Evolutionary conservation across 768 basidiomycete species (phyloP).

Genomic region (Sarcodon aspratus): DNA sequence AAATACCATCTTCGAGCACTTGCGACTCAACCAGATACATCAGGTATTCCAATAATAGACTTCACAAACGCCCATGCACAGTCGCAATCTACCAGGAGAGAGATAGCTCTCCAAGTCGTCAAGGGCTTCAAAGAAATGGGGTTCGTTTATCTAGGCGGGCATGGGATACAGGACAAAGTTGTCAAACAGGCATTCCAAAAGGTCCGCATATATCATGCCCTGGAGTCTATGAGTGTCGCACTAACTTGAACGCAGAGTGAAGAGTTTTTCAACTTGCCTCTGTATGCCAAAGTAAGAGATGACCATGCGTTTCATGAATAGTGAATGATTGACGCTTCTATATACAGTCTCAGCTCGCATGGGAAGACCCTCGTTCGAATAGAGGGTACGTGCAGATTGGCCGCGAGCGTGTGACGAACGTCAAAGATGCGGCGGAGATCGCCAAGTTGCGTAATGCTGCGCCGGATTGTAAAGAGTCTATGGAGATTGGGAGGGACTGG

Average conservation of each 20-base stretch:
- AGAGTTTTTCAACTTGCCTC: constrained; percentile 60
- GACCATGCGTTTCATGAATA: background rate
- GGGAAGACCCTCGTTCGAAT: constrained; percentile 81
- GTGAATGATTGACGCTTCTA: background rate
- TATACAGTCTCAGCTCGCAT: constrained; percentile 47
- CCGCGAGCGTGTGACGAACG: constrained; percentile 74
- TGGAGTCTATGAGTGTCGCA: background rate
- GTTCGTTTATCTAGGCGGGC: constrained; percentile 67
- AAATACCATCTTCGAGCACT: too few species aligned
- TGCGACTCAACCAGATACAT: background rate
- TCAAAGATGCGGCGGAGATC: constrained; percentile 60
- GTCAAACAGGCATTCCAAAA: constrained; percentile 54
- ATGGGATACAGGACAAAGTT: constrained; percentile 51
- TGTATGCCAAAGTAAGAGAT: constrained; percentile 41
- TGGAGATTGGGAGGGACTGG: constrained; percentile 87
- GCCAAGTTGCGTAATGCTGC: constrained; percentile 59
- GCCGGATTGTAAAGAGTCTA: constrained; percentile 75
- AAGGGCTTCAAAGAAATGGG: constrained; percentile 72
- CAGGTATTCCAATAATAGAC: constrained; percentile 62
- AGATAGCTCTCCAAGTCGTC: constrained; percentile 58
- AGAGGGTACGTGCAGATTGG: constrained; percentile 77
- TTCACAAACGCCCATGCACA: constrained; percentile 56
- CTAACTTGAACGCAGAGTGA: constrained; percentile 39
- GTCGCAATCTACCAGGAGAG: constrained; percentile 43
- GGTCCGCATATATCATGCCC: constrained; percentile 24